These are phyloP conservation scores for Saccharomyces hybrid DNA, from an alignment of 1,139 yeast species.

Conservation along the genomic window DNA sequence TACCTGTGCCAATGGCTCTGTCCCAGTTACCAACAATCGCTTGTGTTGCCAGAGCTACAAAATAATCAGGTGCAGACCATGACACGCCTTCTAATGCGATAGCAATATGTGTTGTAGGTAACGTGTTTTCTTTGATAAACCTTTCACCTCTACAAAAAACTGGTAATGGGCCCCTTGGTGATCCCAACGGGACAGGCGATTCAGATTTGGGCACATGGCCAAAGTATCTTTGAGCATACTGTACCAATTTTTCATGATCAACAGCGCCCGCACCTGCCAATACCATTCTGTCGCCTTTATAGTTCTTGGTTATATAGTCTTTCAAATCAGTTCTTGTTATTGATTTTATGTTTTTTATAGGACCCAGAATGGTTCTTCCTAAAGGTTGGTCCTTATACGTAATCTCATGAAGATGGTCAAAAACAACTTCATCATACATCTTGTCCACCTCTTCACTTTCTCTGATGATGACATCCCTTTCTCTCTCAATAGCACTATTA, in stretches of 20 bases:
- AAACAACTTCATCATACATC: slow-evolving; percentile 96
- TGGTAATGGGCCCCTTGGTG: slow-evolving; percentile 72
- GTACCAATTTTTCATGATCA: slow-evolving; percentile 75
- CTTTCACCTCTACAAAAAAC: slow-evolving; percentile 81
- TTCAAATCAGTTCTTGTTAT: slow-evolving; percentile 71
- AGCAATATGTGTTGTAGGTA: slow-evolving; percentile 89
- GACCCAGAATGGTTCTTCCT: slow-evolving; percentile 97
- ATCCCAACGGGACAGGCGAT: slow-evolving; percentile 55
- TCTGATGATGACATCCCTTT: slow-evolving; percentile 89
- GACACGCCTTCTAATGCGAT: slow-evolving; percentile 96
- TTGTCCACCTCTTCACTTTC: slow-evolving; percentile 97
- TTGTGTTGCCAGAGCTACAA: slow-evolving; percentile 91
- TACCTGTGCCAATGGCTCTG: slow-evolving; percentile 74
- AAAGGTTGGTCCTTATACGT: slow-evolving; percentile 86
- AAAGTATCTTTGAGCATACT: slow-evolving; percentile 67
- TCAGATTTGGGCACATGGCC: slow-evolving; percentile 62
- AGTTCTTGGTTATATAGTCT: slow-evolving; percentile 74
- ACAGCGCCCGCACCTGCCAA: slow-evolving; percentile 94
- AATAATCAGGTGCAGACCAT: slow-evolving; percentile 94
- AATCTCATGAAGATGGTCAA: slow-evolving; percentile 91
- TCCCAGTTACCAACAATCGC: slow-evolving; percentile 98
- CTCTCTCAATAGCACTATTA: slow-evolving; percentile 81
- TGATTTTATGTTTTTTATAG: slow-evolving; percentile 77
- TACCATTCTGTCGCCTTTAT: slow-evolving; percentile 96
- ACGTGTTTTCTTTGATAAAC: slow-evolving; percentile 69